Percentiles rank a stretch among this genome's conserved stretches.
phyloP scores from a whole-genome alignment of 306 rosid species.

The Quercus ilex region DNA sequence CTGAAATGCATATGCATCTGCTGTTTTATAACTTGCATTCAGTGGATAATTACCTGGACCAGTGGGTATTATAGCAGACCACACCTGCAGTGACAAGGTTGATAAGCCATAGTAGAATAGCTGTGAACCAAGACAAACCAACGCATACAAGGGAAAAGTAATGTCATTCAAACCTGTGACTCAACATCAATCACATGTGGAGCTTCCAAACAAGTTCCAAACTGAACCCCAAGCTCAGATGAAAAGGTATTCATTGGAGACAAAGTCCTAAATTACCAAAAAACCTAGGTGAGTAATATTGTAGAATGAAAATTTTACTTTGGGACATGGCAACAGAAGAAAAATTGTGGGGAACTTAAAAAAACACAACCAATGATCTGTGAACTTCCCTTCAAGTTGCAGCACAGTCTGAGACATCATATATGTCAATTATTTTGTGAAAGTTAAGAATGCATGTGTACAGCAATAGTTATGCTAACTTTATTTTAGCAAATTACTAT shows the following conservation, averaged over 20 bases:
- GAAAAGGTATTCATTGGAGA: constrained; percentile 91
- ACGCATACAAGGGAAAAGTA: constrained; percentile 19
- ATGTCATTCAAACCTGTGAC: constrained; percentile 54
- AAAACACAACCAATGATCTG: background rate
- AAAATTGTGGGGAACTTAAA: background rate
- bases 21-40: constrained; percentile 92
- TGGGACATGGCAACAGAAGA: background rate
- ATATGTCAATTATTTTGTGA: background rate
- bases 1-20: constrained; percentile 87
- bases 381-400: background rate
- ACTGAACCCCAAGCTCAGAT: constrained; percentile 90
- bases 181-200: constrained; percentile 88
- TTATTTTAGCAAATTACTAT: background rate
- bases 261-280: constrained; percentile 63
- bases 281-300: constrained; percentile 2
- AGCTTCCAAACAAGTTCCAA: constrained; percentile 87
- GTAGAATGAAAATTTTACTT: background rate
- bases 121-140: constrained; percentile 24
- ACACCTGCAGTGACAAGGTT: constrained; percentile 56
- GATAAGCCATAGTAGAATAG: constrained; percentile 26
- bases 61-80: constrained; percentile 80
- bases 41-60: constrained; percentile 80
- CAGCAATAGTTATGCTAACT: background rate
- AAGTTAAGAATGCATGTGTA: background rate
- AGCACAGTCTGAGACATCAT: background rate